A percentile compares a stretch with the other conserved stretches of the same genome.
phyloP scores from a whole-genome alignment of 1,284 basidiomycete species.

The Heterobasidion occidentale region DNA sequence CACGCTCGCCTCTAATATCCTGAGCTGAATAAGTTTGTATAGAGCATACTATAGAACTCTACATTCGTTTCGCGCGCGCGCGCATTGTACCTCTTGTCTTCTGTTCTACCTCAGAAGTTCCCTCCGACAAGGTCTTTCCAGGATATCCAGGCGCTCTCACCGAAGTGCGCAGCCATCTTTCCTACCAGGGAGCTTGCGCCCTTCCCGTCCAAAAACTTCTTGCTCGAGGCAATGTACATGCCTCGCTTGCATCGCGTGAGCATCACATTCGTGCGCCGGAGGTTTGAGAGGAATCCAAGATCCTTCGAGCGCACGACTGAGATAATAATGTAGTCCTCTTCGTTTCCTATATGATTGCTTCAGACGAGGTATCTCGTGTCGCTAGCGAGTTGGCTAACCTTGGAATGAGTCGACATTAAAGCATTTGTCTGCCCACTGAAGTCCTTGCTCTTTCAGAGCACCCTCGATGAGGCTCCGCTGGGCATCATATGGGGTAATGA shows the following conservation, averaged over 20 bases:
- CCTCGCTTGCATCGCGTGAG: conserved; percentile 56
- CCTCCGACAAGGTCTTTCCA: conserved; percentile 32
- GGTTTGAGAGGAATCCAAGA: conserved; percentile 41
- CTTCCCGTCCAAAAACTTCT: conserved; percentile 41
- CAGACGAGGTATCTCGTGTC: neutral
- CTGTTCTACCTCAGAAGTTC: conserved; percentile 14
- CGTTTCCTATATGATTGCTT: conserved; percentile 22
- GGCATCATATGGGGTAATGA: conserved; percentile 50
- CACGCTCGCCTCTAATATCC: neutral
- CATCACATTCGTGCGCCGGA: conserved; percentile 60
- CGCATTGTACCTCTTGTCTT: no score
- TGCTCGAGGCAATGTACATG: conserved; percentile 58
- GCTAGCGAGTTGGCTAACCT: conserved; percentile 12
- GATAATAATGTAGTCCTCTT: conserved; percentile 49
- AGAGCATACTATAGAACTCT: neutral
- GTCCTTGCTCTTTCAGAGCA: conserved; percentile 24
- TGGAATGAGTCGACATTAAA: conserved; percentile 47
- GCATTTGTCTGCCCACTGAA: conserved; percentile 34
- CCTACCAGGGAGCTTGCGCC: conserved; percentile 41
- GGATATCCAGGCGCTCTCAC: conserved; percentile 32
- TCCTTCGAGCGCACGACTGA: conserved; percentile 42
- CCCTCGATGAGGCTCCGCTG: conserved; percentile 37
- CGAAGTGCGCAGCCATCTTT: conserved; percentile 30
- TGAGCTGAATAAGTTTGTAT: neutral
- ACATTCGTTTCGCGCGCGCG: neutral